phyloP scores from a whole-genome alignment of 306 rosid species.

The Cicer judaicum region DNA sequence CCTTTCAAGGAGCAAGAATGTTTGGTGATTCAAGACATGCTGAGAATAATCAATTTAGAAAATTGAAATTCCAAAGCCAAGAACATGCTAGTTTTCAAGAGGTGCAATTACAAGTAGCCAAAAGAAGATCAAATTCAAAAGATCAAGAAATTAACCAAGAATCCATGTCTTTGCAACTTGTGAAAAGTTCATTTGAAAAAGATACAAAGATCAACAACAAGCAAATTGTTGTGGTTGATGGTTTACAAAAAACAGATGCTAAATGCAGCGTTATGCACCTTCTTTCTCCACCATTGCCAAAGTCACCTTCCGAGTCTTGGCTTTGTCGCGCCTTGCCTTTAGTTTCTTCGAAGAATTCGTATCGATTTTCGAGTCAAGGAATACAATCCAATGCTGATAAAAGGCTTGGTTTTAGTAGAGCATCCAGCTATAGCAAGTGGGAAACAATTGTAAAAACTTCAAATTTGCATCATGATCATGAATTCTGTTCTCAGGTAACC shows the following conservation, averaged over 20 bases:
- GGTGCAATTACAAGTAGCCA: slow-evolving; percentile 45
- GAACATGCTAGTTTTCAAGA: slow-evolving; percentile 48
- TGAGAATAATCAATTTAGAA: slow-evolving; percentile 51
- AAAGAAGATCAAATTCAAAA: slow-evolving; percentile 45
- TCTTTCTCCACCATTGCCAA: slow-evolving; percentile 79
- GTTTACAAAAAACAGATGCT: slow-evolving; percentile 40
- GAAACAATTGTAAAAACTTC: slow-evolving; percentile 91
- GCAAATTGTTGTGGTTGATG: slow-evolving; percentile 52
- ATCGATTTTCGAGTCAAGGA: slow-evolving; percentile 42
- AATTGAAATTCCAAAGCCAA: slow-evolving; percentile 38
- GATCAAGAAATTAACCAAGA: slow-evolving; percentile 44
- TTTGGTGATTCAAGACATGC: slow-evolving; percentile 58
- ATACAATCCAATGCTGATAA: slow-evolving; percentile 43
- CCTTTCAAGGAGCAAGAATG: slow-evolving; percentile 52
- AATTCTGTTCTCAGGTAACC: slow-evolving; percentile 75
- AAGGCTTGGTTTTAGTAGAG: slow-evolving; percentile 51
- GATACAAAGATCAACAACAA: slow-evolving; percentile 40
- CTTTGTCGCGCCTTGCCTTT: slow-evolving; percentile 82
- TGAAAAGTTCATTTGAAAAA: slow-evolving; percentile 42
- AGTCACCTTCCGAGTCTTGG: slow-evolving; percentile 96
- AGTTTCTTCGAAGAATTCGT: slow-evolving; percentile 55
- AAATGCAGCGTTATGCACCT: slow-evolving; percentile 45
- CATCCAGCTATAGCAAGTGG: slow-evolving; percentile 75
- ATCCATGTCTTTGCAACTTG: slow-evolving; percentile 44
- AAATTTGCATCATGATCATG: slow-evolving; percentile 66